phyloP scores from a whole-genome alignment of 2,329 filamentous ascomycete genomes.

The Byssochlamys sp. region DNA sequence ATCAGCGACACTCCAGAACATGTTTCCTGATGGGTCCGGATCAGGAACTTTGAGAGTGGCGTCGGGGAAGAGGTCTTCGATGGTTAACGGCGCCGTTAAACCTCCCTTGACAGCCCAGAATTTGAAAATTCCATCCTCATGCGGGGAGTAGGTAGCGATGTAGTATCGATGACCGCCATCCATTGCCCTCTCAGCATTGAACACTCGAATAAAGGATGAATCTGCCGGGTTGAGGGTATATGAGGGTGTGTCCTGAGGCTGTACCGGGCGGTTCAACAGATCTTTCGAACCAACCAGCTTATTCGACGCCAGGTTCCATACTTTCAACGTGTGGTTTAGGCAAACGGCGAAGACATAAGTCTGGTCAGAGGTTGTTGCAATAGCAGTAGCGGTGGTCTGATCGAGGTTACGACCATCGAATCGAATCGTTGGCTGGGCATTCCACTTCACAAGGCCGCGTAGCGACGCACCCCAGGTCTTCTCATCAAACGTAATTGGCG shows the following conservation, averaged over 20 bases:
- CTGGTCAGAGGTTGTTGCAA: slow-evolving; percentile 37
- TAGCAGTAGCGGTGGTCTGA: slow-evolving; percentile 34
- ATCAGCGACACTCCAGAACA: slow-evolving; percentile 71
- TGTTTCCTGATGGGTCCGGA: slow-evolving; percentile 54
- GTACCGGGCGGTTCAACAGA: slow-evolving; percentile 58
- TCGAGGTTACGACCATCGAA: slow-evolving; percentile 35
- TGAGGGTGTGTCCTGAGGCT: slow-evolving; percentile 59
- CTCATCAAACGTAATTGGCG: slow-evolving; percentile 39
- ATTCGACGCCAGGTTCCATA: slow-evolving; percentile 80
- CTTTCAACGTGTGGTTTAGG: slow-evolving; percentile 76
- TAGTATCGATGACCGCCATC: slow-evolving; percentile 45
- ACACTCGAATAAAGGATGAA: slow-evolving; percentile 63
- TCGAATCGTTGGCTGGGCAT: slow-evolving; percentile 33
- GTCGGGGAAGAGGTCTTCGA: slow-evolving; percentile 63
- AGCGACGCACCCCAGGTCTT: slow-evolving; percentile 41
- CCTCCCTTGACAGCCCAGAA: slow-evolving; percentile 70
- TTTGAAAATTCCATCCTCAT: slow-evolving; percentile 83
- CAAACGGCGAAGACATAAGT: slow-evolving; percentile 64
- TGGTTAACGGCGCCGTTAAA: slow-evolving; percentile 47
- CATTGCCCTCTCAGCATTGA: slow-evolving; percentile 46
- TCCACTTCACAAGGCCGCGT: slow-evolving; percentile 38
- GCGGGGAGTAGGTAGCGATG: slow-evolving; percentile 76
- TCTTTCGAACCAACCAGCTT: slow-evolving; percentile 69
- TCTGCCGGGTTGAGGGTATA: slow-evolving; percentile 73
- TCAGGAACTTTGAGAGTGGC: slow-evolving; percentile 55